phyloP scores from a whole-genome alignment of 805 yeast genomes.

The Cyberlindnera galapagoensis region DNA sequence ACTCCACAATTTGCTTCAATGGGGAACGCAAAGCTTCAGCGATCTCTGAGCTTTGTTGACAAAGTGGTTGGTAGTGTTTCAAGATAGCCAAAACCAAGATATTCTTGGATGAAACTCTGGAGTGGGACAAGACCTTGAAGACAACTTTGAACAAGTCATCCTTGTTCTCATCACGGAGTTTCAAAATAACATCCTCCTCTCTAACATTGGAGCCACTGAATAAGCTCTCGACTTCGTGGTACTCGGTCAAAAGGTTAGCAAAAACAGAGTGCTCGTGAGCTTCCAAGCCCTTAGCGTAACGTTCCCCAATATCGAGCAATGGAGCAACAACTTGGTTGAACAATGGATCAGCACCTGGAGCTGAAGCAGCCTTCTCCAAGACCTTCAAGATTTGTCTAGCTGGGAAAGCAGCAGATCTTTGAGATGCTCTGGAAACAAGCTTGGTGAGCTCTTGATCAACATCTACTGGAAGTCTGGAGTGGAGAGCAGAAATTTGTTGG shows the following conservation, averaged over 20 bases:
- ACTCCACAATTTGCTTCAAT: constrained; percentile 74
- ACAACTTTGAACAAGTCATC: constrained; percentile 71
- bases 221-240: constrained; percentile 68
- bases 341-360: constrained; percentile 45
- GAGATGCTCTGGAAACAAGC: constrained; percentile 57
- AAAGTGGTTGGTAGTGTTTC: constrained; percentile 71
- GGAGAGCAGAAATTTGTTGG: constrained; percentile 80
- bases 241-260: constrained; percentile 61
- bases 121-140: constrained; percentile 73
- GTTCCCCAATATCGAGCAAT: constrained; percentile 58
- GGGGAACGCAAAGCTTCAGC: constrained; percentile 63
- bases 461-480: constrained; percentile 77
- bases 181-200: constrained; percentile 85
- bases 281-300: constrained; percentile 68
- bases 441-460: constrained; percentile 63
- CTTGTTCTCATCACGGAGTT: constrained; percentile 82
- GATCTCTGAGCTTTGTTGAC: constrained; percentile 65
- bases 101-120: constrained; percentile 90
- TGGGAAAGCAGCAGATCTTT: constrained; percentile 83
- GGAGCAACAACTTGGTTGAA: constrained; percentile 65
- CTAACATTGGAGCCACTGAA: constrained; percentile 72
- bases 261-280: constrained; percentile 81
- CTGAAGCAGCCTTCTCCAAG: constrained; percentile 53
- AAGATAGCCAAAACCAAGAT: constrained; percentile 81
- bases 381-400: constrained; percentile 75